phyloP scores from a whole-genome alignment of 345 rosid genomes.

The Physaria fendleri region DNA sequence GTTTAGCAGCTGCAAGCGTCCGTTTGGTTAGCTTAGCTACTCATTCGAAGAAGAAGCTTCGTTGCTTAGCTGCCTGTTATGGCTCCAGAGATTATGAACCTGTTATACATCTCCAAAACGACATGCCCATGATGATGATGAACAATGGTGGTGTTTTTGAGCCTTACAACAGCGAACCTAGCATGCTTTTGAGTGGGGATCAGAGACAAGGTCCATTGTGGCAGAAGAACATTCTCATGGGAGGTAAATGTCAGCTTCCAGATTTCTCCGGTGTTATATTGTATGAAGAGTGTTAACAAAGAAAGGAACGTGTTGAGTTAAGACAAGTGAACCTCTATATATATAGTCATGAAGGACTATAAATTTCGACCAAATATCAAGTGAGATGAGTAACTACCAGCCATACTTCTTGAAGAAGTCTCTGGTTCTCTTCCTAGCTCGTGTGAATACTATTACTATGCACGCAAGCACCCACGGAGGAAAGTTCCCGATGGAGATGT shows the following conservation, averaged over 20 bases:
- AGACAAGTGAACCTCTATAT: constrained; percentile 13
- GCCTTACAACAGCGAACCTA: constrained; percentile 22
- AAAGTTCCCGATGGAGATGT: constrained; percentile 44
- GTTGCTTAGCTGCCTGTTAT: constrained; percentile 48
- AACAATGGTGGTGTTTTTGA: constrained; percentile 13
- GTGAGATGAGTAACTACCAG: constrained; percentile 17
- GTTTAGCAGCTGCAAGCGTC: constrained; percentile 36
- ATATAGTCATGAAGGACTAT: constrained; percentile 9
- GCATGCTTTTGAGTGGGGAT: constrained; percentile 32
- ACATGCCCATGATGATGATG: constrained; percentile 23
- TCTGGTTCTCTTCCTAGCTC: constrained; percentile 85
- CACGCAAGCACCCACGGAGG: constrained; percentile 95
- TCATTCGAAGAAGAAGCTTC: constrained; percentile 42
- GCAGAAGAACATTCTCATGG: constrained; percentile 93
- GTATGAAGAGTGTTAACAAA: constrained; percentile 36
- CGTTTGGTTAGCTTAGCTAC: constrained; percentile 54
- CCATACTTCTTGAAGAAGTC: constrained; percentile 56
- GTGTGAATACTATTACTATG: constrained; percentile 75
- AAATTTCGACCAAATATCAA: constrained; percentile 15
- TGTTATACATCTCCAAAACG: constrained; percentile 48
- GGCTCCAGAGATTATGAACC: constrained; percentile 48
- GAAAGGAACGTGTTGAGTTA: constrained; percentile 9
- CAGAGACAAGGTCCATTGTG: constrained; percentile 47
- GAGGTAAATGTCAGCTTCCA: constrained; percentile 82
- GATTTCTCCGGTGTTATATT: constrained; percentile 85